Conservation (phyloP, 2,329 filamentous ascomycete species). For the Colletotrichum lupini region DNA sequence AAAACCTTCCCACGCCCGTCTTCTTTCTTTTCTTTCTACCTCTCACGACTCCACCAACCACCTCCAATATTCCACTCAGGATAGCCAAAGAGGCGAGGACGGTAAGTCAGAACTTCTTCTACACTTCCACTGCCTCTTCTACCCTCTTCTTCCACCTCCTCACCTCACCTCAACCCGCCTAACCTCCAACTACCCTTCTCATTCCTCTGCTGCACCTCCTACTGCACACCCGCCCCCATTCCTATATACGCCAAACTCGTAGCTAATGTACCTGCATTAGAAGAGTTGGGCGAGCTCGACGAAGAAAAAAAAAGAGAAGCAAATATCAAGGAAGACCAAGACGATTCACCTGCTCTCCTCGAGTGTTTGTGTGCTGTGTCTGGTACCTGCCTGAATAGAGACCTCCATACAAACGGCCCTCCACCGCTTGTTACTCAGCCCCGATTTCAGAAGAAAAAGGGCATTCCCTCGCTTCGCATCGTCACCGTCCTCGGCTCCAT, state of each 20-base stretch:
- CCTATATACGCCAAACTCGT: slow-evolving; percentile 32
- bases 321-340: slow-evolving; percentile 9
- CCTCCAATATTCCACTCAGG: slow-evolving; percentile 40
- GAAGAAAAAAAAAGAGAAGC: slow-evolving; percentile 27
- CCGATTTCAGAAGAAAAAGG: slow-evolving; percentile 25
- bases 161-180: slow-evolving; percentile 3
- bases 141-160: slow-evolving; percentile 11
- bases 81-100: slow-evolving; percentile 37
- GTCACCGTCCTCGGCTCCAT: slow-evolving; percentile 29
- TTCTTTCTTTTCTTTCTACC: slow-evolving; percentile 43
- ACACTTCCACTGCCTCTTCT: slow-evolving; percentile 34
- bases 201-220: slow-evolving; percentile 20
- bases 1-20: slow-evolving; percentile 38
- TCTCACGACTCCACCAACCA: slow-evolving; percentile 49
- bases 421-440: slow-evolving; percentile 33
- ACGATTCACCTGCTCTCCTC: slow-evolving; percentile 17
- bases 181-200: slow-evolving; percentile 4
- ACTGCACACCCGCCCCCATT: slow-evolving; percentile 29
- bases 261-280: slow-evolving; percentile 38
- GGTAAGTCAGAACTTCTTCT: slow-evolving; percentile 35
- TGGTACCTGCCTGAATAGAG: slow-evolving; percentile 20
- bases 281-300: slow-evolving; percentile 34
- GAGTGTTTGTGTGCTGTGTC: slow-evolving; percentile 31
- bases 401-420: slow-evolving; percentile 31
- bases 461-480: slow-evolving; percentile 34